Evolutionary conservation across 225 moss, liverwort and hornwort species (phyloP), one percentile per base, ranked within the genome.

Genomic region (Sphagnum contortum): DNA sequence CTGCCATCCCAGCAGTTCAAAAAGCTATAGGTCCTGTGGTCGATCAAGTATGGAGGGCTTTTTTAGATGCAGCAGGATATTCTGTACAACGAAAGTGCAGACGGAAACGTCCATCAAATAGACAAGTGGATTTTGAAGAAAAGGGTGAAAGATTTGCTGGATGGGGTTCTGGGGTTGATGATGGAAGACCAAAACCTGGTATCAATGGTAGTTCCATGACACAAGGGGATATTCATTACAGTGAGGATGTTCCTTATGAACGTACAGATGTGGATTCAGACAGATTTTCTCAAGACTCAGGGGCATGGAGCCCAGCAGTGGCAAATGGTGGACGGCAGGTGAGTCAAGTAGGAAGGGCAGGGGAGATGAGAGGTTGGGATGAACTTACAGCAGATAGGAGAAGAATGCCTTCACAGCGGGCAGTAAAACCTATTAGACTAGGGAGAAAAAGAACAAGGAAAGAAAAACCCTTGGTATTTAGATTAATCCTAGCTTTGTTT

Each of bases 361-460:
- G 69, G 75, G 73, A 67, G 45, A 65, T 81, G 84, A 80, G 81
- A 62, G 84, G 84, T 61, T 81, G 84, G 84, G 84, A 84, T 57
- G 84, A 84, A 58, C 59, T 84, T 77, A 80, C 78, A 67, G 78
- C 61, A 65, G 84, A 81, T 51, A 73, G 73, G 51, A 73, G 71
- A 48, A 78, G 75, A 69, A 67, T 81, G 84, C 80, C 81, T 66
- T 71, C 78, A 10, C 80, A 73, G 53, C 78, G 68, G 74, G 52
- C 62, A n/a, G 58, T 50, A 69, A 75, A 70, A 54, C 50, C 75
- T 46, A 78, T 73, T 68, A 48, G 79, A 59, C 70, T 77, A 47
- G 44, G 68, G 69, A 81, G 67, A 71, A 71, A 75, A 47, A 57
- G 46, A n/a, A 77, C 57, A 65, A 78, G 73, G 47, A 81, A 66